Evolutionary conservation across 371 early-diverging fungal genomes (phyloP).

Genomic region (Mortierella sp.): DNA sequence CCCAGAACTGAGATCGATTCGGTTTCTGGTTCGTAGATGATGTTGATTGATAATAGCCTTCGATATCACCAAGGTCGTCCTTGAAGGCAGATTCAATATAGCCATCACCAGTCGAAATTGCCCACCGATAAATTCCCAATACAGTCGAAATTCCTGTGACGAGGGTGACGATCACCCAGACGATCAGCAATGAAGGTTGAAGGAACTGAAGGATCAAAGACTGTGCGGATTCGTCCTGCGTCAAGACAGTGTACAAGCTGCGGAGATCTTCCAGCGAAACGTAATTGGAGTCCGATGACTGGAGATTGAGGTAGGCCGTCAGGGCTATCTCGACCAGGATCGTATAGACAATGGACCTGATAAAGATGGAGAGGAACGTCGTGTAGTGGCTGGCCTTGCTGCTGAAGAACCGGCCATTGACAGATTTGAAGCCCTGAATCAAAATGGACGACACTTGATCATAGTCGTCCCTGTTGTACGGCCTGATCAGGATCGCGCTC

Average conservation of each 20-base stretch:
- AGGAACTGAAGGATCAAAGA: constrained; percentile 17
- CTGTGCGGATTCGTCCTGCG: constrained; percentile 13
- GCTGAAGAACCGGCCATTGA: constrained; percentile 18
- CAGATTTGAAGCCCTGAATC: constrained; percentile 16
- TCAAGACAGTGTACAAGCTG: constrained; percentile 3
- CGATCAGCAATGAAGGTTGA: constrained; percentile 22
- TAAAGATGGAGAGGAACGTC: constrained; percentile 20
- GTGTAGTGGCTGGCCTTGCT: not conserved
- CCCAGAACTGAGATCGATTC: constrained; percentile 41
- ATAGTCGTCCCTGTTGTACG: constrained; percentile 25
- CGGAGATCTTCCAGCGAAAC: constrained; percentile 5
- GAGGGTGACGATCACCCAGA: constrained; percentile 19
- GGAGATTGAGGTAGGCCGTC: constrained; percentile 10
- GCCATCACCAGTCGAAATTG: not conserved
- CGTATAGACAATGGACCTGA: constrained; percentile 22
- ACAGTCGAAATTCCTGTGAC: constrained; percentile 12
- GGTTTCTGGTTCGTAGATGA: constrained; percentile 1
- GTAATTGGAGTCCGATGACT: not conserved
- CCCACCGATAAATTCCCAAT: not conserved
- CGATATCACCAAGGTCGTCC: constrained; percentile 39
- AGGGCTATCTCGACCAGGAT: constrained; percentile 22
- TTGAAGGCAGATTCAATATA: constrained; percentile 17
- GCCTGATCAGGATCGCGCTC: constrained; percentile 34
- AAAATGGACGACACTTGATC: constrained; percentile 39
- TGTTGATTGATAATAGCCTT: constrained; percentile 29